A percentile compares a stretch with the other conserved stretches of the same genome.
phyloP scores from a whole-genome alignment of 345 rosid genomes.

The Theobroma cacao region DNA sequence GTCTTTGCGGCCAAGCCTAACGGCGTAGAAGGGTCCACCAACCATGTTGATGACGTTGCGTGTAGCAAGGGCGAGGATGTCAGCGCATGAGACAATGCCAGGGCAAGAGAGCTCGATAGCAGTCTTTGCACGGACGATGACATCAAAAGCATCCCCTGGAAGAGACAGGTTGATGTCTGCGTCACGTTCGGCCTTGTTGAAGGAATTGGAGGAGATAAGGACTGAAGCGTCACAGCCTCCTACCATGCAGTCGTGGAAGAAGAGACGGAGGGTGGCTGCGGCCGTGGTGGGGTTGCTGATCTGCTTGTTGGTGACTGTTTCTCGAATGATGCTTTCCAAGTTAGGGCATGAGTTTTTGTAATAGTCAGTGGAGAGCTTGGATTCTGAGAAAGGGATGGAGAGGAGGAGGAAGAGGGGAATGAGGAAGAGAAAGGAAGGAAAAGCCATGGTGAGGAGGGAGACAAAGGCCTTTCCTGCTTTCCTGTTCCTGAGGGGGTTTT shows the following conservation, averaged over 20 bases:
- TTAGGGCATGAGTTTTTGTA: conserved; percentile 68
- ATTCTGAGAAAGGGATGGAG: conserved; percentile 18
- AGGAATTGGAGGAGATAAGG: conserved; percentile 51
- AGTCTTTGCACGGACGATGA: conserved; percentile 67
- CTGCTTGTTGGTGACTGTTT: conserved; percentile 65
- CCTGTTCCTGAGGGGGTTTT: not conserved
- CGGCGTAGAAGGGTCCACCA: conserved; percentile 70
- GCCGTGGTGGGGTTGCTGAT: conserved; percentile 78
- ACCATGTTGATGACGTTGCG: conserved; percentile 70
- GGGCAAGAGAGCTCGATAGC: conserved; percentile 86
- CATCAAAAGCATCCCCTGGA: conserved; percentile 84
- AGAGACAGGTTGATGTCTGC: conserved; percentile 73
- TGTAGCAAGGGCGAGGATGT: conserved; percentile 70
- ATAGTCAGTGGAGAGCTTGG: conserved; percentile 47
- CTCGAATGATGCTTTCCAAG: conserved; percentile 52
- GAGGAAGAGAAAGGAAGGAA: conserved; percentile 19
- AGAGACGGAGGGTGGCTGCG: conserved; percentile 66
- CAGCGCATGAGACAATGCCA: conserved; percentile 77
- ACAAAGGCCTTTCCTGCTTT: not conserved
- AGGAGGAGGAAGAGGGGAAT: conserved; percentile 1
- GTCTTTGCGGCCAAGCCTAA: conserved; percentile 73
- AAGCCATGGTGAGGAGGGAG: conserved; percentile 16
- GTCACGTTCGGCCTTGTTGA: conserved; percentile 70
- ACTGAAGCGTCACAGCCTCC: conserved; percentile 80
- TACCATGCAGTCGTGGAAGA: conserved; percentile 82